Conservation (phyloP, 306 rosid genomes). For the Fagus sylvatica region DNA sequence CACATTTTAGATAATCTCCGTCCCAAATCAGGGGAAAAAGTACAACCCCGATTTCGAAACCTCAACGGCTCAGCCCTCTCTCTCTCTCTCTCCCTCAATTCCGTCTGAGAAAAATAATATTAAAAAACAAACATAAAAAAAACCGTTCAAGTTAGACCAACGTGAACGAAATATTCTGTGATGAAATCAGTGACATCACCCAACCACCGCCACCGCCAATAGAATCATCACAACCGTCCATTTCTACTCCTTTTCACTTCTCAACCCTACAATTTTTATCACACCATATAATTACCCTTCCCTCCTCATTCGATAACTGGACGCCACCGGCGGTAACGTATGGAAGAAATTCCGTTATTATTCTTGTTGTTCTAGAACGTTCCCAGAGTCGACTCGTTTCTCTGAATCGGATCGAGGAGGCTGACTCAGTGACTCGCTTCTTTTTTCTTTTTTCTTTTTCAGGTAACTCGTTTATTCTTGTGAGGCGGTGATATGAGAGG, state of each 20-base stretch:
- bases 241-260: background rate
- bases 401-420: background rate
- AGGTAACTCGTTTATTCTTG: no score
- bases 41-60: background rate
- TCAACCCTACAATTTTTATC: background rate
- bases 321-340: background rate
- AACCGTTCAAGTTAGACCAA: no score
- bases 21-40: background rate
- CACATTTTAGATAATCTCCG: background rate
- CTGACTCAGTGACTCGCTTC: no score
- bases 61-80: background rate
- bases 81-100: background rate
- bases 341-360: background rate
- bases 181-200: background rate
- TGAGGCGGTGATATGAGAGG: slow-evolving; percentile 56
- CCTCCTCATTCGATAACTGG: no score
- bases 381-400: background rate
- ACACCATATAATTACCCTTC: background rate
- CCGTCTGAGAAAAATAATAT: no score
- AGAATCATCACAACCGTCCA: background rate
- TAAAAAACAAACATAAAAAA: no score
- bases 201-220: background rate
- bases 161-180: background rate
- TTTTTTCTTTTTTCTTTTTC: no score
- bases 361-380: no score